Evolutionary conservation across 2,329 filamentous ascomycete genomes (phyloP), one percentile per base, ranked within the genome.

Genomic region (Cryphonectria radicalis): DNA sequence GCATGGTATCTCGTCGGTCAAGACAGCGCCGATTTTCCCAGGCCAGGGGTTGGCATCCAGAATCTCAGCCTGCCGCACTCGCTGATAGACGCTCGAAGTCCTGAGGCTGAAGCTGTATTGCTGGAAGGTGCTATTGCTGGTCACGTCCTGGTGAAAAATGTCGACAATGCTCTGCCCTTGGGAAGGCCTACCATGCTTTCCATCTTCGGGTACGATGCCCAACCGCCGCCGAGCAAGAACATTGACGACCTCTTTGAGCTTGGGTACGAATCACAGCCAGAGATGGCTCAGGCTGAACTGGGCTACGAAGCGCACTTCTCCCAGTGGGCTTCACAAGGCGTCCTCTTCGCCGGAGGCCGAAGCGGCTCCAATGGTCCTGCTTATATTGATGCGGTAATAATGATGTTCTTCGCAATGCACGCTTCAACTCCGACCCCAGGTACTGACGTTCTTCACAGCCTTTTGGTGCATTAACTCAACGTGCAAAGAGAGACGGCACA

Each of bases 111-210:
- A 62, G 76, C 79, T 0, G 79, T 82, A 0, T 78, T 88, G 0
- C 76, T 89, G 14, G 82, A 87, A 66, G 86, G 86, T 1, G 88
- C 88, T 0, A 82, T 88, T n/a, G 84, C 88, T 10, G 87, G 89
- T 5, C 93, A 92, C 66, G 92, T 95, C 37, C 84, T 97, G 0
- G 84, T 97, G 68, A 97, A 97, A 84, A 96, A 97, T 79, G 82
- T 82, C 3, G 84, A 86, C 63, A 84, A 84, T 10, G 82, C 86
- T 0, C 82, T 95, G 8, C 93, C 93, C 0, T 84, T 95, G 67
- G 87, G 85, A 68, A 84, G 84, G 70, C 89, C 83, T 7, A 80
- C 82, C 68, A 84, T 88, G 79, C 74, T 91, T 82, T 86, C 88
- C 76, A 80, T 91, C 77, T 85, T 89, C 82, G 81, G 92, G 75